Base-by-base conservation (phyloP, 139 green algal species). In the Desmodesmus armatus region DNA sequence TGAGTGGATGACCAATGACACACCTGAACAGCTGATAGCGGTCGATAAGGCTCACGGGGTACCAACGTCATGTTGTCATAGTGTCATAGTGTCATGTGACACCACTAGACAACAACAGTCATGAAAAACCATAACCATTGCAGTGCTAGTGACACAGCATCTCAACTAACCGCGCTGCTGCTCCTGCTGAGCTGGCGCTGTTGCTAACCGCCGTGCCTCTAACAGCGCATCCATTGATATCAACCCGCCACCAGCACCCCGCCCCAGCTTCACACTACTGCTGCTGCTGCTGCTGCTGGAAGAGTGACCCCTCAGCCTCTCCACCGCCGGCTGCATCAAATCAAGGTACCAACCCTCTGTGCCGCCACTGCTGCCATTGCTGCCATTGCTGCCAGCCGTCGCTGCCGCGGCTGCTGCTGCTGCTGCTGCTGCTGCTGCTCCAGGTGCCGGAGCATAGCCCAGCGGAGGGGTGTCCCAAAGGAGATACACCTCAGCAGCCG, bases 291-390 rank as follows among this genome's bases (percentile, higher is more conserved):
- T 69, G n/a, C 60, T 37, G n/a, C 27, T 17, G n/a, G 3, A n/a
- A 40, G 60, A 6, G 37, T 29, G 3, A 40, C n/a, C n/a, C 4
- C n/a, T 29, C n/a, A 69, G 60, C n/a, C 60, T 6, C 60, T 69
- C 60, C 27, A 69, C 60, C 21, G 60, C 60, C 37, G 60, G 66
- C 5, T 21, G n/a, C 66, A 74, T 17, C 35, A 74, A 35, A 29
- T 74, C 66, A 9, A 74, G 21, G 29, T 74, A 44, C 66, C 66
- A 74, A 17, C 66, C 17, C n/a, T n/a, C n/a, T n/a, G n/a, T n/a
- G 66, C 66, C n/a, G 66, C 66, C 31, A 15, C 3, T 74, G 5
- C 5, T 29, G 35, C 35, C 35, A 35, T 25, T 23, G 35, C 35
- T 44, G 66, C n/a, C 19, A 13, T 2, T 19, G 3, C 27, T n/a